A percentile compares a stretch with the other conserved stretches of the same genome.
These are phyloP conservation scores for Craterostigma plantagineum DNA, from an alignment of 257 asterid species.

Conservation along the genomic window DNA sequence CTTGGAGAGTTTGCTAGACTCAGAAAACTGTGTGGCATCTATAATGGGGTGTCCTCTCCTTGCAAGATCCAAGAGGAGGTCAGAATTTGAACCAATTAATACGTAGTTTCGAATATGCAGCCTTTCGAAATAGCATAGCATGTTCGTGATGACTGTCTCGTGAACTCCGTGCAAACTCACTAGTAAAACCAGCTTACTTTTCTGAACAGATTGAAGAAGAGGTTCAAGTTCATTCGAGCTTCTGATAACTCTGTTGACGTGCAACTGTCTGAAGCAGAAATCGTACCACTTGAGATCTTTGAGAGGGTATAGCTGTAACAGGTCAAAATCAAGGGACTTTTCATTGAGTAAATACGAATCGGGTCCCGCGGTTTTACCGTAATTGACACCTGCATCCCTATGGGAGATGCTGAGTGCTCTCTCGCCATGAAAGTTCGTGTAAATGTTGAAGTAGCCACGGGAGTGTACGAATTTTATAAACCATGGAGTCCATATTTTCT, in stretches of 20 bases:
- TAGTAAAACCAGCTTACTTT: conserved; percentile 27
- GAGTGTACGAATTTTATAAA: conserved; percentile 79
- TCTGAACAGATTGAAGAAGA: conserved; percentile 37
- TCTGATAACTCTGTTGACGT: conserved; percentile 31
- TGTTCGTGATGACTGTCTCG: conserved; percentile 36
- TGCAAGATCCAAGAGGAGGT: conserved; percentile 56
- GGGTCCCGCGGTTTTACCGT: conserved; percentile 77
- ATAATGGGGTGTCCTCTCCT: conserved; percentile 72
- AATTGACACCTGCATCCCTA: conserved; percentile 88
- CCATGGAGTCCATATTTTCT: conserved; percentile 98
- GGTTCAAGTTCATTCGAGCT: conserved; percentile 33
- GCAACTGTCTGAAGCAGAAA: conserved; percentile 62
- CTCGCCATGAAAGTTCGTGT: conserved; percentile 60
- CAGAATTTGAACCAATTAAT: conserved; percentile 39
- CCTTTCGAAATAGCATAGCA: conserved; percentile 74
- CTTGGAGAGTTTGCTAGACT: conserved; percentile 16
- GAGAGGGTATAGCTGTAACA: conserved; percentile 43
- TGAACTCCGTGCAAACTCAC: conserved; percentile 41
- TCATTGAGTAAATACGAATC: conserved; percentile 64
- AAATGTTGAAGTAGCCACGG: conserved; percentile 65
- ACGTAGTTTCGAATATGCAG: conserved; percentile 47
- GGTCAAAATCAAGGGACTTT: conserved; percentile 22
- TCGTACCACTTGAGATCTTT: conserved; percentile 65
- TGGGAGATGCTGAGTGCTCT: conserved; percentile 78
- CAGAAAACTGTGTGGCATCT: conserved; percentile 30